Base-by-base conservation (phyloP, 768 basidiomycete genomes). In the Boletus eberwhitei region DNA sequence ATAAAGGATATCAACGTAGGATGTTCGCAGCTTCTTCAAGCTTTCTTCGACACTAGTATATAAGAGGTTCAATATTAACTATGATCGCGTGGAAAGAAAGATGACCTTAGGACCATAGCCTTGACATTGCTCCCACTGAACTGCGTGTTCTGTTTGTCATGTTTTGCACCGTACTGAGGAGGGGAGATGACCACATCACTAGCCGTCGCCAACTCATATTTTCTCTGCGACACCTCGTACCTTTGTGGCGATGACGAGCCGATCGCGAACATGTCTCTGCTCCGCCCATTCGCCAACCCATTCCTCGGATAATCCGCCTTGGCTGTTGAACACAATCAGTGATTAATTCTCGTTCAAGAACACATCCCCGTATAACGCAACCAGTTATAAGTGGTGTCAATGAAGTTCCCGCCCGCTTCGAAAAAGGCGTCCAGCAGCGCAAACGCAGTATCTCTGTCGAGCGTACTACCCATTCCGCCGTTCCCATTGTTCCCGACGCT, bases 211-310 rank as follows among this genome's bases (percentile, higher is more conserved):
- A 26, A 43, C n/a, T n/a, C n/a, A 16, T n/a, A 26, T 12, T 43
- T 12, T 29, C 11, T n/a, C 17, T 3, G 12, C 7, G n/a, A 29
- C 21, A n/a, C 29, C 29, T 8, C 29, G 8, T 4, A 39, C 48
- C 29, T 49, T 49, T 38, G 48, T 49, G 37, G 48, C 48, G 48
- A 49, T 39, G 37, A 49, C 48, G 9, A 49, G 36, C 29, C 31
- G 26, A 29, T 49, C 29, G 19, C 48, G 48, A 31, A 39, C 26
- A 16, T 26, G 0, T 39, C 37, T 29, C 19, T 39, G 26, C 19
- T 50, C 38, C 19, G 38, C 38, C 48, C 48, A 40, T 21, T 50
- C 48, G 14, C 48, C 48, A 40, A 50, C 29, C 48, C 48, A 16
- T 31, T 31, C 48, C 38, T 50, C 48, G n/a, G 48, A 50, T 32